Conservation (phyloP, 2,329 filamentous ascomycete species). For the Aspergillus arachidicola region DNA sequence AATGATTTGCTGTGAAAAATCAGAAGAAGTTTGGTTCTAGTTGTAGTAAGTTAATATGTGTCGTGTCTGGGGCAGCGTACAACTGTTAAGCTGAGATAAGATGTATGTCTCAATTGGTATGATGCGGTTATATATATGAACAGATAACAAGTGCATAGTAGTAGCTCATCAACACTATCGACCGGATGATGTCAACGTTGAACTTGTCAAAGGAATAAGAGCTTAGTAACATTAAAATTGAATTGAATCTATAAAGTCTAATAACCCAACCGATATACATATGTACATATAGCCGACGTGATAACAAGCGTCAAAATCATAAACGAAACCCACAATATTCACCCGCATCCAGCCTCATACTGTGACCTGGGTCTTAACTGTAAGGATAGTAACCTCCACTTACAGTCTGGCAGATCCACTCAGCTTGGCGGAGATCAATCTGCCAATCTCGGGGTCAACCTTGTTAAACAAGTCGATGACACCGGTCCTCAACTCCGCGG, state of each 20-base stretch:
- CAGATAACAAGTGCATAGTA: background rate
- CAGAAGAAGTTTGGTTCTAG: background rate
- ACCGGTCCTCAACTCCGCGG: slow-evolving; percentile 18
- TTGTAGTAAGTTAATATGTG: too few relatives aligned
- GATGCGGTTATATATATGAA: background rate
- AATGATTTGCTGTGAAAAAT: background rate
- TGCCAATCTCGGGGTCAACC: slow-evolving; percentile 24
- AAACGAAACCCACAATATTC: background rate
- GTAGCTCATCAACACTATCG: background rate
- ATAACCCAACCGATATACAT: background rate
- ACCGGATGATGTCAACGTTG: background rate
- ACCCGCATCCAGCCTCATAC: background rate
- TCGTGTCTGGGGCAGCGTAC: background rate
- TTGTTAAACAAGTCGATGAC: slow-evolving; percentile 25
- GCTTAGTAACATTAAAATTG: background rate
- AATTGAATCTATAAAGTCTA: background rate
- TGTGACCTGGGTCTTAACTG: background rate
- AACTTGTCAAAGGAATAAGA: background rate
- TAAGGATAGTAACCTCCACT: background rate
- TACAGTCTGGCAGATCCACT: slow-evolving; percentile 12
- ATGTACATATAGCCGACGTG: background rate
- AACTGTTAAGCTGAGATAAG: background rate
- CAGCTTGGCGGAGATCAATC: slow-evolving; percentile 19
- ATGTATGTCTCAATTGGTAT: background rate
- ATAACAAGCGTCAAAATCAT: background rate